Evolutionary conservation across 306 rosid species (phyloP), one percentile per base, ranked within the genome.

Genomic region (Dryas alaskensis): DNA sequence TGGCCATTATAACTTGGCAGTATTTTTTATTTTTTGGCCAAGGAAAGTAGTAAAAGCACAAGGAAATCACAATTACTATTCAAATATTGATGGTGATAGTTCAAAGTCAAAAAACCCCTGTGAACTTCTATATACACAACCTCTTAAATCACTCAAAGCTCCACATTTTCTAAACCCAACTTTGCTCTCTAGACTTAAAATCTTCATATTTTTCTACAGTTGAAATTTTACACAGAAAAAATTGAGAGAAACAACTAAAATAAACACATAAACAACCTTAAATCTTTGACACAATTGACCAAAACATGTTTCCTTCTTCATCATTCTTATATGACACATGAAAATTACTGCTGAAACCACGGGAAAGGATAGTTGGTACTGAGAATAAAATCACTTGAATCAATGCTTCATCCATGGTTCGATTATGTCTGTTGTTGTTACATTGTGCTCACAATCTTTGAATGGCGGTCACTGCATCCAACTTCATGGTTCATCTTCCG

Each of bases 401-500:
- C 76, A 67, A 81, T 12, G 77, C 74, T 77, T 61, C 62, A n/a
- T 70, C 67, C 51, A 39, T 27, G 67, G 42, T 22, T 63, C 16
- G 45, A 13, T 19, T 57, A 37, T 70, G 51, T n/a, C 48, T 31
- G 16, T 39, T 62, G 62, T 55, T 63, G 46, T 50, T 13, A 53
- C 67, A 53, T 7, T 37, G 10, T 60, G 67, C 47, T 54, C 45
- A 4, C 11, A 22, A 31, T 1, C 37, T 46, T 50, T 27, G 22
- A 51, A 73, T 13, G 17, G 66, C 22, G 60, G 48, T 69, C 69
- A 17, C 31, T 52, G 5, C 67, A 42, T 79, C 70, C 70, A 69
- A 57, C 66, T 61, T 87, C 73, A 89, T 17, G 83, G 82, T 72
- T 87, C 89, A 54, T 92, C 90, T 80, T 86, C 96, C 50, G 80